Percentiles rank a stretch among this genome's conserved stretches.
Conservation (phyloP, 1,284 basidiomycete genomes). For the Cystobasidiaceae sp. region DNA sequence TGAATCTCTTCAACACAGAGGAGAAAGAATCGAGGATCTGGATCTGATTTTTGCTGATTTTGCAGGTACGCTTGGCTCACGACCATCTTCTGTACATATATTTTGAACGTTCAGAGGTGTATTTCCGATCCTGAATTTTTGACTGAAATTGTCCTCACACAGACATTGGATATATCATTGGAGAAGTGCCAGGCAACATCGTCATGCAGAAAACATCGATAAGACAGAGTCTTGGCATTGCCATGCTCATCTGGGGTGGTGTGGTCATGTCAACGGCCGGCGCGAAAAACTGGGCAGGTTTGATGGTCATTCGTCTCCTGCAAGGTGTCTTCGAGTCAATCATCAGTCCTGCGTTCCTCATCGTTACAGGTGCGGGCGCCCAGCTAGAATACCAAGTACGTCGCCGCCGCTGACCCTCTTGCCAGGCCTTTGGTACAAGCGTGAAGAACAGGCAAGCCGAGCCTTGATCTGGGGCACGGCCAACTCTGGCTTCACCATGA, state of each 20-base stretch:
- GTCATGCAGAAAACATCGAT: constrained; percentile 42
- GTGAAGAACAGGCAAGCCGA: constrained; percentile 34
- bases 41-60: too few relatives aligned
- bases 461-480: constrained; percentile 24
- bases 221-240: constrained; percentile 38
- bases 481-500: constrained; percentile 31
- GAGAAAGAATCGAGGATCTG: too few relatives aligned
- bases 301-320: constrained; percentile 43
- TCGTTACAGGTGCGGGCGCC: too few relatives aligned
- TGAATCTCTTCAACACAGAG: too few relatives aligned
- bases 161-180: constrained; percentile 42
- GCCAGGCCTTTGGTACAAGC: constrained; percentile 39
- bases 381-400: too few relatives aligned
- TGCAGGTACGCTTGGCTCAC: constrained; percentile 45
- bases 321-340: constrained; percentile 40
- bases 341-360: constrained; percentile 34
- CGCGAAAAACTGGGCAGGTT: constrained; percentile 39
- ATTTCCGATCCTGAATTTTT: too few relatives aligned
- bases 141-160: too few relatives aligned
- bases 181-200: constrained; percentile 44
- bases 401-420: too few relatives aligned
- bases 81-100: constrained; percentile 40
- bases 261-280: constrained; percentile 43
- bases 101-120: too few relatives aligned
- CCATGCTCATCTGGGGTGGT: constrained; percentile 41